Conservation (phyloP, 306 rosid species). For the cucumber (Cucumis sativus) region Cucumber_9930_V3 NC_026660.2:15858501-15859000, state of each 20-base stretch:
- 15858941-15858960: too few species aligned
- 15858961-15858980: background rate
- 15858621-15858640: background rate
- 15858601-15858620: constrained; percentile 10
- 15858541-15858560: background rate
- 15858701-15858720: background rate
- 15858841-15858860: too few species aligned
- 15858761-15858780: background rate
- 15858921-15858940: too few species aligned
- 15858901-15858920: background rate
- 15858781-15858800: background rate
- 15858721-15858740: constrained; percentile 2
- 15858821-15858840: background rate
- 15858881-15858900: background rate
- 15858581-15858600: background rate
- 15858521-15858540: background rate
- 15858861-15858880: too few species aligned
- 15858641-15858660: background rate
- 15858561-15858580: constrained; percentile 2
- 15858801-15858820: background rate
- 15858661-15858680: background rate
- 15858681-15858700: background rate
- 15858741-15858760: constrained; percentile 1
- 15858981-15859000: too few species aligned
- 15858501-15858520: background rate